Evolutionary conservation across 768 basidiomycete genomes (phyloP).

Genomic region (Dentipellis fragilis): DNA sequence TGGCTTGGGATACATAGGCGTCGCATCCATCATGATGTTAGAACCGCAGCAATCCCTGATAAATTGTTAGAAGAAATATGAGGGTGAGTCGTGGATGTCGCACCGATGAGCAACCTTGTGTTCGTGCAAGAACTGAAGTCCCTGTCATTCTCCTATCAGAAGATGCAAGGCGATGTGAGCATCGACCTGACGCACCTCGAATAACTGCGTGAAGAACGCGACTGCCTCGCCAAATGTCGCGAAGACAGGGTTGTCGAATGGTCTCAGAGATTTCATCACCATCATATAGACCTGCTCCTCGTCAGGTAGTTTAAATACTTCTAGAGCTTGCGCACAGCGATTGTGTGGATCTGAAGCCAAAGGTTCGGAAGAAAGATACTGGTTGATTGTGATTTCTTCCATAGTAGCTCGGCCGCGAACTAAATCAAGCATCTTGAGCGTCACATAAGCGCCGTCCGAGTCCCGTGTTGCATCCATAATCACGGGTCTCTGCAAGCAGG

Average conservation of each 20-base stretch:
- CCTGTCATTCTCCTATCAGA: background rate
- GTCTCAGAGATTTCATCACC: slow-evolving; percentile 21
- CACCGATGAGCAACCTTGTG: slow-evolving; percentile 10
- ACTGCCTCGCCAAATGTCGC: slow-evolving; percentile 22
- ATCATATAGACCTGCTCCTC: slow-evolving; percentile 11
- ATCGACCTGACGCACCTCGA: slow-evolving; percentile 16
- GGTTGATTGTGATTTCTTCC: slow-evolving; percentile 4
- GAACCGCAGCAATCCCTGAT: slow-evolving; percentile 1
- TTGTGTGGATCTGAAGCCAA: slow-evolving; percentile 5
- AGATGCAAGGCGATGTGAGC: background rate
- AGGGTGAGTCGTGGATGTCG: background rate
- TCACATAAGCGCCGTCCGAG: slow-evolving; percentile 12
- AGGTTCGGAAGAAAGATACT: background rate
- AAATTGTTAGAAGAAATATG: background rate
- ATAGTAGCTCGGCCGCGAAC: background rate
- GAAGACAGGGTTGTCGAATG: slow-evolving; percentile 15
- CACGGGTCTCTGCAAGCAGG: background rate
- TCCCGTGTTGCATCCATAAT: slow-evolving; percentile 13
- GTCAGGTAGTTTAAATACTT: slow-evolving; percentile 10
- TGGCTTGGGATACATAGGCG: slow-evolving; percentile 4
- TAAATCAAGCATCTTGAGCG: slow-evolving; percentile 11
- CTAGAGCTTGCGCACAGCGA: slow-evolving; percentile 1
- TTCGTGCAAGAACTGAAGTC: slow-evolving; percentile 9
- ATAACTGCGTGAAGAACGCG: slow-evolving; percentile 21
- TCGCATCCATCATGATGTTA: slow-evolving; percentile 11